A percentile compares a stretch with the other conserved stretches of the same genome.
These are phyloP conservation scores for Fusarium dimerum DNA, from an alignment of 2,329 filamentous ascomycete genomes.

Conservation along the genomic window DNA sequence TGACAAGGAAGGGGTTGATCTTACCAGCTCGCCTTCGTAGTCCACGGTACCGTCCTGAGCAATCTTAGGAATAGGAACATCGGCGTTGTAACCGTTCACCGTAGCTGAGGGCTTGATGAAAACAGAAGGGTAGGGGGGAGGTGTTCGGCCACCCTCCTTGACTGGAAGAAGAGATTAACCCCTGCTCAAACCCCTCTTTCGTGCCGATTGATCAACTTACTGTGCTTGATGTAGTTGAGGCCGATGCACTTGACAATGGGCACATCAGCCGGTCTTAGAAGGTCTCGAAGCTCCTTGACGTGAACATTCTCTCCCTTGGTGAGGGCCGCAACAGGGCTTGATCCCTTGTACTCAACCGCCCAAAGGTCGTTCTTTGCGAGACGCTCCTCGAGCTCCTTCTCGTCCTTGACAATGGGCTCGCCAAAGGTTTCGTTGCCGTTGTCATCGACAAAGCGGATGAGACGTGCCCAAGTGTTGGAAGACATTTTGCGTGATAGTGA, in stretches of 20 bases:
- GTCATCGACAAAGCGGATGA: conserved; percentile 39
- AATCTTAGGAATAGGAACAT: conserved; percentile 48
- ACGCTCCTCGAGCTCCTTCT: conserved; percentile 26
- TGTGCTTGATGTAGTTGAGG: conserved; percentile 40
- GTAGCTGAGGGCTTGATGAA: conserved; percentile 53
- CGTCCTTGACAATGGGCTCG: conserved; percentile 31
- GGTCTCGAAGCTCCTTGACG: conserved; percentile 34
- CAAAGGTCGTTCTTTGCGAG: conserved; percentile 28
- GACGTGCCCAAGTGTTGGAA: conserved; percentile 29
- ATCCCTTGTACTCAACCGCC: conserved; percentile 34
- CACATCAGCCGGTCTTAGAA: conserved; percentile 34
- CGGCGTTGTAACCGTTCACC: conserved; percentile 36
- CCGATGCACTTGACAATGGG: conserved; percentile 39
- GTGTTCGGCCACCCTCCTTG: conserved; percentile 52
- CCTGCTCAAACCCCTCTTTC: no score
- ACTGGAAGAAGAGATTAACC: conserved; percentile 35
- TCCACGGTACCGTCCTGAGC: conserved; percentile 48
- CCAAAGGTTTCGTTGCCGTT: conserved; percentile 36
- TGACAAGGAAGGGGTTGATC: rapidly evolving
- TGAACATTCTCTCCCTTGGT: conserved; percentile 29
- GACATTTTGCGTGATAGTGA: conserved; percentile 20
- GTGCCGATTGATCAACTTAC: conserved; percentile 17
- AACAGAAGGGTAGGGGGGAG: conserved; percentile 49
- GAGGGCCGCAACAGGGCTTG: conserved; percentile 24
- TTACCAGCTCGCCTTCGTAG: conserved; percentile 51